Evolutionary conservation across 495 filamentous ascomycete species (phyloP), one percentile per base, ranked within the genome.

Genomic region (Neurospora pannonica): DNA sequence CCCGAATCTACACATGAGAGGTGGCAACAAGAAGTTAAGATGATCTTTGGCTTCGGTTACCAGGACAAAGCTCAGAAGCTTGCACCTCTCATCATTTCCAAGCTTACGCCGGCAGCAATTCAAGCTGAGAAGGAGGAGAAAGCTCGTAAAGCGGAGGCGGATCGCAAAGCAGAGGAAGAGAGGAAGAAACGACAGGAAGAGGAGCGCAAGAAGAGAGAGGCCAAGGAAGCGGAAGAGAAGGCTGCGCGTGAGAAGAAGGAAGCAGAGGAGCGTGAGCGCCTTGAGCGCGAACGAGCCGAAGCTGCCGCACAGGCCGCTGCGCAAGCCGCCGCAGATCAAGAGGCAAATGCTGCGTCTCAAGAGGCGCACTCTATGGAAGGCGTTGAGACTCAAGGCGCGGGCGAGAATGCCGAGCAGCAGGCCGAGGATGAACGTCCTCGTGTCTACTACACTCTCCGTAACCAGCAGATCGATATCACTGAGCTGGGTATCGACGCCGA

Each of bases 401-500:
- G 71, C 13, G 76, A 80, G 38, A 78, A 81, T 39, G 74, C 77
- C 11, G 78, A 83, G 46, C 79, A 81, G 11, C 78, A 82, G 42
- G 43, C 75, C n/a, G 71, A 71, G 10, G 70, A 76, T 15, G 72
- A 76, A 17, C 85, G 84, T 34, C 79, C 85, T 46, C 92, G 93
- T 17, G 87, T 95, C 70, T 88, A 87, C 70, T 95, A 92, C 8
- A 95, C 88, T 1, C 93, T 99, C 71, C 89, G 94, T 76, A 94
- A 94, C 37, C 90, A 91, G 69, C 88, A 93, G 71, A 85, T 97
- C 69, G 95, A 99, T 79, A 95, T 99, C 72, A 98, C 96, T 5
- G 92, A 90, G 36, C 88, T 99, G 76, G 94, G 94, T 74, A 98
- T 99, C 74, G 96, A 99, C 78, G 88, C 92, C 17, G 94, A 94